A percentile compares a stretch with the other conserved stretches of the same genome.
Evolutionary conservation across 2,329 filamentous ascomycete genomes (phyloP).

Genomic region (Reticulascus tulasneorum): DNA sequence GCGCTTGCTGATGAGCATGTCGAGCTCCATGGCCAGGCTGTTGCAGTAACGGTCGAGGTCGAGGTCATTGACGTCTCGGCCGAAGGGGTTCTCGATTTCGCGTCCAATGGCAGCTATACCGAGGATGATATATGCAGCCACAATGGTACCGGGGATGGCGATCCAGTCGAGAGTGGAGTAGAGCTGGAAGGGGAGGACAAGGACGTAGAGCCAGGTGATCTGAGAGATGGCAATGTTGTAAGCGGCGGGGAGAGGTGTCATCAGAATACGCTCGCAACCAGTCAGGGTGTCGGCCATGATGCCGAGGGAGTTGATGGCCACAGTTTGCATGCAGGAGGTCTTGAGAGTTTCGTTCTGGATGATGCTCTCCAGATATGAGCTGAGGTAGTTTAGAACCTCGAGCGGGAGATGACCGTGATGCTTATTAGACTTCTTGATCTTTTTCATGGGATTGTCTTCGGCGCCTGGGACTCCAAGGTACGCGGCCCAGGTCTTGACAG

Average conservation of each 20-base stretch:
- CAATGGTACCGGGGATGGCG: constrained; percentile 48
- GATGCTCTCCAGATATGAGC: constrained; percentile 55
- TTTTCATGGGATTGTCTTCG: constrained; percentile 64
- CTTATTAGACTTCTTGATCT: constrained; percentile 61
- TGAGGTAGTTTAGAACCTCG: constrained; percentile 65
- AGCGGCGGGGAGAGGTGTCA: constrained; percentile 67
- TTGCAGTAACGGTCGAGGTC: constrained; percentile 60
- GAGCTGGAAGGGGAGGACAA: constrained; percentile 70
- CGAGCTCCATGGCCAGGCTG: background rate
- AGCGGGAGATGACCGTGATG: constrained; percentile 69
- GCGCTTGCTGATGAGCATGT: background rate
- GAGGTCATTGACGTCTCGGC: constrained; percentile 63
- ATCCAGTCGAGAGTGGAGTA: constrained; percentile 54
- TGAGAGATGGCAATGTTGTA: constrained; percentile 74
- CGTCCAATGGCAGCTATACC: constrained; percentile 39
- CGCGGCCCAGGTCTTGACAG: constrained; percentile 52
- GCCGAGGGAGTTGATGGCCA: constrained; percentile 46
- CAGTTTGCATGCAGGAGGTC: constrained; percentile 46
- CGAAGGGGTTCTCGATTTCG: constrained; percentile 68
- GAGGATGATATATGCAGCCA: constrained; percentile 68
- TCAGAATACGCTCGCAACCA: constrained; percentile 68
- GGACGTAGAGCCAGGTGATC: constrained; percentile 73
- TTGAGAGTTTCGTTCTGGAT: constrained; percentile 45
- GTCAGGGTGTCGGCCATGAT: constrained; percentile 62
- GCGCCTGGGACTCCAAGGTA: constrained; percentile 67